A percentile compares a stretch with the other conserved stretches of the same genome.
Conservation (phyloP, 148 eudicot genomes). For the Cornus controversa region DNA sequence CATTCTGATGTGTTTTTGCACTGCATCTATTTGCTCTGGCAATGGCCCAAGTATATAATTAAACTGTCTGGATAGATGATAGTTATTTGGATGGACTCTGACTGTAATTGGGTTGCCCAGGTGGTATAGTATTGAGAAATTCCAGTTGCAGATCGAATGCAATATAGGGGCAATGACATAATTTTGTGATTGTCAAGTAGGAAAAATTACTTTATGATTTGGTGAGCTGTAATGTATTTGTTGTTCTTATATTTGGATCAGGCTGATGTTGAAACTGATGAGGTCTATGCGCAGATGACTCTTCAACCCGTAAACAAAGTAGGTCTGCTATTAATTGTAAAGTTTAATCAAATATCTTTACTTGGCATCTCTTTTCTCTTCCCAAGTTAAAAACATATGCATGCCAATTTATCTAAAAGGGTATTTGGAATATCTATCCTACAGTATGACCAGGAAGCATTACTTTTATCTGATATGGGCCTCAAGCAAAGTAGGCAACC, state of each 20-base stretch:
- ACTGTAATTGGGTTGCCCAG: not conserved
- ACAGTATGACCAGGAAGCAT: slow-evolving; percentile 93
- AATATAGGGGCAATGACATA: not conserved
- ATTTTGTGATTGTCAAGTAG: not conserved
- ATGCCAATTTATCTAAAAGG: slow-evolving; percentile 11
- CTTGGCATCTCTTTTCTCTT: not conserved
- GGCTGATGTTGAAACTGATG: slow-evolving; percentile 98
- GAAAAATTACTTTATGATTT: slow-evolving; percentile 3
- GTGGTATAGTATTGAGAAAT: not conserved
- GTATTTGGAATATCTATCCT: slow-evolving; percentile 15
- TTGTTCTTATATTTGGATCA: slow-evolving; percentile 18
- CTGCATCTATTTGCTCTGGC: not conserved
- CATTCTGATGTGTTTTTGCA: not conserved
- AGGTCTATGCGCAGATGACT: slow-evolving; percentile 99
- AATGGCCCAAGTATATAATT: not conserved
- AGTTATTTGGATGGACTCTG: not conserved
- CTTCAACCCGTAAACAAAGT: slow-evolving; percentile 96
- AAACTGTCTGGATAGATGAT: not conserved
- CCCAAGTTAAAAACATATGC: not conserved
- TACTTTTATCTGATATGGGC: slow-evolving; percentile 87
- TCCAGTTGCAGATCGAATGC: not conserved
- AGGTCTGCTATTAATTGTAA: slow-evolving; percentile 14
- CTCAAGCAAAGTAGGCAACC: slow-evolving; percentile 94
- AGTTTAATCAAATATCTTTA: not conserved
- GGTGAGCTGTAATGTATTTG: not conserved